Percentiles rank a stretch among this genome's conserved stretches.
Evolutionary conservation across 371 early-diverging fungal species (phyloP).

Genomic region (Mucor ambiguus): DNA sequence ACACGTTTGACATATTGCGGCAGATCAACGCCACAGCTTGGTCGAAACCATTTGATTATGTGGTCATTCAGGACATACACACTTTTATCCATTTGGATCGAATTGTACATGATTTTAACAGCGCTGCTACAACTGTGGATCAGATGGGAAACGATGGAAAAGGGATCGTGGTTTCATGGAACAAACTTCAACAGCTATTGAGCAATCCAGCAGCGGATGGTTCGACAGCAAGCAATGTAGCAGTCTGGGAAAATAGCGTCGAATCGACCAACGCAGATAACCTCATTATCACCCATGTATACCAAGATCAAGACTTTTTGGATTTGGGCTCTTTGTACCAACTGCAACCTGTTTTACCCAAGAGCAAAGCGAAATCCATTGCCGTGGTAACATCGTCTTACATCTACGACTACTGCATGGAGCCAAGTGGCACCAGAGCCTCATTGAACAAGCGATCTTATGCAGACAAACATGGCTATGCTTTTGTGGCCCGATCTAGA

Average conservation of each 20-base stretch:
- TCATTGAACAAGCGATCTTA: constrained; percentile 57
- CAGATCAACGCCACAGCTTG: background rate
- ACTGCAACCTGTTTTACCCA: constrained; percentile 7
- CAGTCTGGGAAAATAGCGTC: constrained; percentile 46
- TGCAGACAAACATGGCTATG: constrained; percentile 53
- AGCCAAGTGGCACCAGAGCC: constrained; percentile 51
- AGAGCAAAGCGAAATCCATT: constrained; percentile 7
- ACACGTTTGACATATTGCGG: background rate
- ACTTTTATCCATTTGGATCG: constrained; percentile 37
- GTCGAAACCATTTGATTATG: constrained; percentile 26
- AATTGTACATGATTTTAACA: constrained; percentile 20
- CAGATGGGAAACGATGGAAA: constrained; percentile 16
- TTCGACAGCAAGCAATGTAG: background rate
- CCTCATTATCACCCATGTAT: constrained; percentile 36
- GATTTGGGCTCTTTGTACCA: background rate
- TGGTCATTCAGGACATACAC: constrained; percentile 44
- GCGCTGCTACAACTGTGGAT: background rate
- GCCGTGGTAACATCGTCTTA: constrained; percentile 63
- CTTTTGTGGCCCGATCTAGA: constrained; percentile 53
- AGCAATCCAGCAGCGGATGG: background rate
- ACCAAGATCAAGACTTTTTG: constrained; percentile 42
- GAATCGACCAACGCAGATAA: constrained; percentile 39
- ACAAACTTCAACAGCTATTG: background rate
- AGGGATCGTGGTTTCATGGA: constrained; percentile 25
- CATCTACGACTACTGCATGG: constrained; percentile 65